Base-by-base conservation (phyloP, 1,139 yeast genomes). In the Sugiyamaella neomexicana region DNA sequence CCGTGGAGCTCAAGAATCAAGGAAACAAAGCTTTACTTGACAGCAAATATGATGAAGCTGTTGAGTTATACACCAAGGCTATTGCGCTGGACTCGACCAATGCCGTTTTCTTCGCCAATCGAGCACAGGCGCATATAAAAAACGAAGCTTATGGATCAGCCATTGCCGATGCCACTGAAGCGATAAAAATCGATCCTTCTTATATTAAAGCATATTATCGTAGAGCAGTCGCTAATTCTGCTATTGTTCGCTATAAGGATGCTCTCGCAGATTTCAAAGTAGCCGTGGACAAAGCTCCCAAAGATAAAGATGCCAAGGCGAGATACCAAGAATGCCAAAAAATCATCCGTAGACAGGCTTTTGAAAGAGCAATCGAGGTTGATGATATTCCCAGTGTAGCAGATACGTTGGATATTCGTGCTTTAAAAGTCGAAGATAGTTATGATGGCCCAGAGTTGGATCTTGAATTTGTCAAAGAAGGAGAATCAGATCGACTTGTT, bases 91-190 rank as follows among this genome's bases (percentile, higher is more conserved):
- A 86, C 63, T 73, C 80, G 5, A 65, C 75, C n/a, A 82, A 85
- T 58, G 88, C 95, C 1, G 81, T 91, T 16, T 86, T 83, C 65
- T 88, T 75, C 68, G 84, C 97, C 31, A 93, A 93, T 72, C 77
- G 97, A 60, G 97, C 99, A 0, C 95, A 89, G 64, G 96, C 89
- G 1, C 85, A 90, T 62, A 82, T 91, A 67, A 88, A 89, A 68
- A 72, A 85, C 54, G 99, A 93, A 68, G 85, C 84, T 64, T 91
- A 86, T 69, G 98, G 97, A 1, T 77, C 82, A 49, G 96, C 97
- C 1, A 80, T 91, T 3, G 75, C 72, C 15, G 97, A 91, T 68
- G 86, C 96, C 62, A 80, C 85, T 39, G 72, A 73, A 47, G 91
- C 98, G 0, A 75, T 93, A 49, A 78, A 76, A 49, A 68, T 85